Evolutionary conservation across 225 moss, liverwort and hornwort species (phyloP), one percentile per base, ranked within the genome.

Genomic region (Climacium dendroides): DNA sequence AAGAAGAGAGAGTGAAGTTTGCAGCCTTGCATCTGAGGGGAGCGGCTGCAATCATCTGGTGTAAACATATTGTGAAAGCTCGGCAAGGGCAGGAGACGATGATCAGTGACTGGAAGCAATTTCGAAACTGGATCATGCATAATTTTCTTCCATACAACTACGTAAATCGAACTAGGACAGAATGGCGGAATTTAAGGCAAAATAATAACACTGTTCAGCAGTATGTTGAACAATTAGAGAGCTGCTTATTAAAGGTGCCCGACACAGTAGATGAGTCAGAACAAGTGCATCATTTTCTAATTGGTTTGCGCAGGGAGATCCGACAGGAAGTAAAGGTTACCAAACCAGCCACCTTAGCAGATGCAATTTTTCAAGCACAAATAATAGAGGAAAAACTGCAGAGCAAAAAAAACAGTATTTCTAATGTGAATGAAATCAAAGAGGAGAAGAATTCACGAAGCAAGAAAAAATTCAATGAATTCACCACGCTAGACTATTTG

Each of bases 301-400:
- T 60, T 87, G 90, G 86, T 83, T 86, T 89, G 79, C 82, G 85
- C 74, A 83, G 89, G 61, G 89, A 87, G 35, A 90, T 92, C 79
- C 82, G 87, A 83, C 90, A 92, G 90, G 83, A 83, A 53, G 63
- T 91, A 57, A 92, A 89, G 85, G 69, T 58, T 76, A 83, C 82
- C 63, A 89, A 89, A 89, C 87, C 87, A 87, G 82, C 82, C 74
- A 89, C 87, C 79, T 87, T 92, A 89, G 90, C 74, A 85, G 85
- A 92, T 69, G 90, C 89, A 37, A 90, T 89, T 78, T 90, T 89
- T 82, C 92, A 87, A 80, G 90, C 92, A n/a, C 82, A 92, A 87
- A 87, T 75, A 87, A 83, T 87, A 82, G 90, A 90, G 62, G 85
- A 90, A 78, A 90, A 87, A 85, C 15, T 90, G 23, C 78, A 61